These are phyloP conservation scores for Isatis lusitanica DNA, from an alignment of 441 rosid species.

Conservation along the genomic window DNA sequence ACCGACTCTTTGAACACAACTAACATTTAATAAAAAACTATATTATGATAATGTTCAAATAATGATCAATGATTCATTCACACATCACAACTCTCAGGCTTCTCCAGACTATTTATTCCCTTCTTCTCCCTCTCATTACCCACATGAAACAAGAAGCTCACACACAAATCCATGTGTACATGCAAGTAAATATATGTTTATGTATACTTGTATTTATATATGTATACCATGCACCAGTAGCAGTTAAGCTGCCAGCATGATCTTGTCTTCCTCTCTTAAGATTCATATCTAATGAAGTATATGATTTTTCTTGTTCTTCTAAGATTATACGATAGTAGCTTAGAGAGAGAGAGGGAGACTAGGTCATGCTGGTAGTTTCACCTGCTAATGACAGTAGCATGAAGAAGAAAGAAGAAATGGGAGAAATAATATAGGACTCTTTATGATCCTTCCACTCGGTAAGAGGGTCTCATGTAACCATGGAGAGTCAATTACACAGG, in stretches of 20 bases:
- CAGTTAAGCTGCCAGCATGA: slow-evolving; percentile 44
- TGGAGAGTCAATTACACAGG: background rate
- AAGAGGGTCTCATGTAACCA: background rate
- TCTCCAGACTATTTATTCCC: background rate
- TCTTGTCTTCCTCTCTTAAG: slow-evolving; percentile 34
- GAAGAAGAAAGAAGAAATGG: slow-evolving; percentile 13
- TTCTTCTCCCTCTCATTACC: background rate
- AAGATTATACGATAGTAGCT: slow-evolving; percentile 2
- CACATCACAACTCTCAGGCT: slow-evolving; percentile 15
- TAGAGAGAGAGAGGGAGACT: slow-evolving; percentile 18
- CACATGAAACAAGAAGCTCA: slow-evolving; percentile 21
- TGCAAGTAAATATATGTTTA: background rate
- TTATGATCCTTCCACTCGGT: background rate
- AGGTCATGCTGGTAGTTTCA: slow-evolving; percentile 35
- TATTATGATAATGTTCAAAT: slow-evolving; percentile 1
- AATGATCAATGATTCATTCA: slow-evolving; percentile 28
- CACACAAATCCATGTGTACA: background rate
- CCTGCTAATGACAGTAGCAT: slow-evolving; percentile 36
- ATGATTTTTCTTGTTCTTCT: background rate
- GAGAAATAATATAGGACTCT: background rate
- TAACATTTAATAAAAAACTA: background rate
- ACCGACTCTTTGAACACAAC: slow-evolving; percentile 6
- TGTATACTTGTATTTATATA: background rate
- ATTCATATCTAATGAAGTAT: background rate
- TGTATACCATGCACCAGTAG: slow-evolving; percentile 31